Base-by-base conservation (phyloP, 139 green algal genomes). In the Chlamydomonas sphaeroides region DNA sequence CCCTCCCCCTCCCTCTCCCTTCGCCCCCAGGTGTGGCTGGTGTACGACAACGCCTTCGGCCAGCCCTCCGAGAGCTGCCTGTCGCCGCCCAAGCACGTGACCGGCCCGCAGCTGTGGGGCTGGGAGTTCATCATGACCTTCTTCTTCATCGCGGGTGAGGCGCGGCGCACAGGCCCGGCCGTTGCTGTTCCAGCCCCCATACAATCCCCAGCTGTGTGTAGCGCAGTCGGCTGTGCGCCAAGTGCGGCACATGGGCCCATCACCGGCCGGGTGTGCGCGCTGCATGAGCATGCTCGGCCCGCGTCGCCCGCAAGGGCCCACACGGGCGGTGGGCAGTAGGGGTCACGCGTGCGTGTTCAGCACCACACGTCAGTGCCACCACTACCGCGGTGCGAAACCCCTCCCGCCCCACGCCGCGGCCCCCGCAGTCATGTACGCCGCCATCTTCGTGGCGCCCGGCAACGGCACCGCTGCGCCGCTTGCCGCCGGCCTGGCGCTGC, bases 101-200 rank as follows among this genome's bases (percentile, higher is more conserved):
- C 30, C n/a, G 65, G 72, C 23, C 68, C 53, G 21, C 45, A 83
- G 82, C 73, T 87, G 71, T 83, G 78, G 62, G 67, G 78, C 61
- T 91, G 88, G 88, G 88, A 91, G 78, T 71, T 79, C 5, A 30
- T 88, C 10, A 66, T 86, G 17, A 73, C 67, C 32, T 88, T 88
- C 72, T 65, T 89, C 56, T 91, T 89, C 65, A 38, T 89, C n/a
- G 33, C 39, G 18, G 68, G 76, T 73, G 63, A 20, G 59, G 59
- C 30, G 59, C 38, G 59, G 59, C 7, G 28, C 8, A 62, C 15
- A 5, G 59, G 59, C n/a, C n/a, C n/a, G n/a, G n/a, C n/a, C n/a
- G n/a, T n/a, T n/a, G n/a, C n/a, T n/a, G n/a, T n/a, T n/a, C n/a
- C n/a, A n/a, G n/a, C n/a, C n/a, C n/a, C n/a, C n/a, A n/a, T n/a